Conservation (phyloP, 2,329 filamentous ascomycete species). For the Hortaea werneckii region DNA sequence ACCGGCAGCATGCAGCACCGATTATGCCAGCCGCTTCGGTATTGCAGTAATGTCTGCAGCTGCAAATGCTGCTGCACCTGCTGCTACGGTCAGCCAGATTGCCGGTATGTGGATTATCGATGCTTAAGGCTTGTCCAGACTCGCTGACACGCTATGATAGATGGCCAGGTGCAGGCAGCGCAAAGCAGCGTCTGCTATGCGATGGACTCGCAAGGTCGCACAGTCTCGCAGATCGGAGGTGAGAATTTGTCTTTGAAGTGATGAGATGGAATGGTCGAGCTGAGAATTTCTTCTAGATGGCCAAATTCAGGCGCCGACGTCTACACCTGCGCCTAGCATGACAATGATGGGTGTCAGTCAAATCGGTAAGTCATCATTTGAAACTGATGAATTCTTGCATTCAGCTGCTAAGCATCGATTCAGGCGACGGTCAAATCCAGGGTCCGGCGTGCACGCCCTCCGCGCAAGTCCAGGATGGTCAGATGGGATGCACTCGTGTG, state of each 20-base stretch:
- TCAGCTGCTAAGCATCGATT: too few relatives aligned
- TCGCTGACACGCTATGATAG: background rate
- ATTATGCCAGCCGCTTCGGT: background rate
- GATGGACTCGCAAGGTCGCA: background rate
- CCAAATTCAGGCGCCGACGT: background rate
- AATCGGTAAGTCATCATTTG: background rate
- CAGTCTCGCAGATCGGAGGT: background rate
- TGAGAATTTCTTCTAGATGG: background rate
- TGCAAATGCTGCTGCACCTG: too few relatives aligned
- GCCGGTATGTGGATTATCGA: too few relatives aligned
- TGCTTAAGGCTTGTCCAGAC: too few relatives aligned
- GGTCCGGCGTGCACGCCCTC: conserved; percentile 13
- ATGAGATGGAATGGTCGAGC: too few relatives aligned
- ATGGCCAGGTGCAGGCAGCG: background rate
- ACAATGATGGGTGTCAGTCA: background rate
- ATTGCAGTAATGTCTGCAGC: background rate
- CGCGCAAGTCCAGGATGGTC: conserved; percentile 22
- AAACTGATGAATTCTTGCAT: too few relatives aligned
- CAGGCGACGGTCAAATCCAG: conserved; percentile 23
- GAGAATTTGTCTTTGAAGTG: background rate
- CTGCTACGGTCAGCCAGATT: too few relatives aligned
- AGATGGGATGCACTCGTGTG: conserved; percentile 6
- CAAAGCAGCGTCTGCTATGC: background rate
- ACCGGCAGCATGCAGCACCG: background rate
- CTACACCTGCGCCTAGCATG: background rate